Evolutionary conservation across 106 monocot species (phyloP).

Genomic region (Dioscorea alata): DNA sequence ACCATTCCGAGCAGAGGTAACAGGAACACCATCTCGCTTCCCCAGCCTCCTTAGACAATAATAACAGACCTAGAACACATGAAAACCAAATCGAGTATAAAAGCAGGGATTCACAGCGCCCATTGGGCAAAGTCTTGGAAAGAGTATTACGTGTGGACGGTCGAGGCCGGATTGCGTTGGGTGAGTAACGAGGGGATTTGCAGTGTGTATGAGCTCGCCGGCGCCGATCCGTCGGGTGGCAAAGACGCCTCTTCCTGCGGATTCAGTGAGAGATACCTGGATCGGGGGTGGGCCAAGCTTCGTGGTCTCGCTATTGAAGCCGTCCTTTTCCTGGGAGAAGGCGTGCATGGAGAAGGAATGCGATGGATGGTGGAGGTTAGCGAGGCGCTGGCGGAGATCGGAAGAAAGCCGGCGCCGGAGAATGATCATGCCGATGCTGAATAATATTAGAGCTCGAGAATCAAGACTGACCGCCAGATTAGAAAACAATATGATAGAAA

Average conservation of each 20-base stretch:
- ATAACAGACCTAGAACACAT: slow-evolving; percentile 65
- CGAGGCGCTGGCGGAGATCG: slow-evolving; percentile 9
- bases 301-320: background rate
- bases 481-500: no score
- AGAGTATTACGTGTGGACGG: background rate
- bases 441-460: background rate
- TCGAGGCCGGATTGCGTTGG: slow-evolving; percentile 40
- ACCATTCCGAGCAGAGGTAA: background rate
- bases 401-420: slow-evolving; percentile 18
- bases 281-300: slow-evolving; percentile 60
- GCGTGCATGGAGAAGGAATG: no score
- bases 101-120: background rate
- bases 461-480: no score
- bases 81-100: background rate
- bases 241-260: slow-evolving; percentile 80
- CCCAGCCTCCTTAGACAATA: slow-evolving; percentile 61
- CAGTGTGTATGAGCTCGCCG: slow-evolving; percentile 89
- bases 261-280: slow-evolving; percentile 53
- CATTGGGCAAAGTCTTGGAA: background rate
- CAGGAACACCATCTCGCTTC: background rate
- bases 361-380: background rate
- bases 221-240: slow-evolving; percentile 45
- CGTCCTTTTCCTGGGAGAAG: no score
- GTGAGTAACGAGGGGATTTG: slow-evolving; percentile 65
- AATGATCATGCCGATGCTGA: background rate